Conservation (phyloP, 2,329 filamentous ascomycete species). For the Alternaria tenuissima region DNA sequence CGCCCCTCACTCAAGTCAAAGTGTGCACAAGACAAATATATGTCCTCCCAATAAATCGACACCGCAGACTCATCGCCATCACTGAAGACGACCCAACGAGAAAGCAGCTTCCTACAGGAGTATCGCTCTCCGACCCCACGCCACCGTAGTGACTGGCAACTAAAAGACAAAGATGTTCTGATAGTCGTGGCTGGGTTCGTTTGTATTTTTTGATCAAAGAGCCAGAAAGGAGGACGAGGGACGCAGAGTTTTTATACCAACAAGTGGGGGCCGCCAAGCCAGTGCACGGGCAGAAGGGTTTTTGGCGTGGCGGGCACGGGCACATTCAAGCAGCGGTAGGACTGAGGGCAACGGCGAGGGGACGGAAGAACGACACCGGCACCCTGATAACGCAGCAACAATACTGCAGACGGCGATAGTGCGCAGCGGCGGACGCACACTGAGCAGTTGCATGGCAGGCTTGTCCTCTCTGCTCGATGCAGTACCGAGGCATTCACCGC, state of each 20-base stretch:
- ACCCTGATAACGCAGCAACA: not conserved
- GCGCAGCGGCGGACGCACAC: not conserved
- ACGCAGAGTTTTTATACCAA: slow-evolving; percentile 33
- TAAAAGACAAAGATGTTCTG: slow-evolving; percentile 63
- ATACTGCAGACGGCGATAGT: not conserved
- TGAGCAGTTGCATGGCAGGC: not conserved
- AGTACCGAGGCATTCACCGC: not conserved
- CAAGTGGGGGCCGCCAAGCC: slow-evolving; percentile 13
- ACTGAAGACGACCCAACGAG: slow-evolving; percentile 73
- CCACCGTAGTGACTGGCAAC: slow-evolving; percentile 72
- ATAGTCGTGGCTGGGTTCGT: slow-evolving; percentile 75
- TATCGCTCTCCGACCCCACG: slow-evolving; percentile 68
- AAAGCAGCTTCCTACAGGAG: slow-evolving; percentile 72
- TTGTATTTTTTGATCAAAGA: slow-evolving; percentile 65
- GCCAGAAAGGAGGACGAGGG: slow-evolving; percentile 52
- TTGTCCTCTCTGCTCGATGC: not conserved
- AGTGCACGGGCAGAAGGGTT: slow-evolving; percentile 1
- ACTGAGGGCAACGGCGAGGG: not conserved
- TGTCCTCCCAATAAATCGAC: slow-evolving; percentile 74
- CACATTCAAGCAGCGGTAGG: not conserved
- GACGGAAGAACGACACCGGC: not conserved
- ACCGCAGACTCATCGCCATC: slow-evolving; percentile 75
- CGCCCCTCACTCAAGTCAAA: not conserved
- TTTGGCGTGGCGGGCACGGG: slow-evolving; percentile 1
- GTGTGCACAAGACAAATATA: slow-evolving; percentile 39